These are phyloP conservation scores for Sorghum bicolor DNA, from an alignment of 176 grass and related monocot species.

Conservation along the genomic window Sorghum_bicolor_NCBIv3 NC_012877.2:52663001-52663500, in stretches of 20 bases:
- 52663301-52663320: slow-evolving; percentile 14
- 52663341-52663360: slow-evolving; percentile 12
- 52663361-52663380: not conserved
- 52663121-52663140: not conserved
- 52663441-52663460: not conserved
- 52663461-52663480: slow-evolving; percentile 5
- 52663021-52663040: not conserved
- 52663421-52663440: not conserved
- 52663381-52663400: not conserved
- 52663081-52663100: not conserved
- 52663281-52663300: slow-evolving; percentile 3
- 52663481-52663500: not conserved
- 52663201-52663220: not conserved
- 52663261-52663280: slow-evolving; percentile 24
- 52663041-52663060: not conserved
- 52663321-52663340: slow-evolving; percentile 42
- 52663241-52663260: slow-evolving; percentile 25
- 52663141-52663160: not conserved
- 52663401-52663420: slow-evolving; percentile 16
- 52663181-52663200: not conserved
- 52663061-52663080: slow-evolving; percentile 1
- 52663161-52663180: not conserved
- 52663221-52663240: not conserved
- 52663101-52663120: not conserved
- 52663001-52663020: slow-evolving; percentile 1